These are phyloP conservation scores for Mycena amicta DNA, from an alignment of 768 basidiomycete species.

Conservation along the genomic window DNA sequence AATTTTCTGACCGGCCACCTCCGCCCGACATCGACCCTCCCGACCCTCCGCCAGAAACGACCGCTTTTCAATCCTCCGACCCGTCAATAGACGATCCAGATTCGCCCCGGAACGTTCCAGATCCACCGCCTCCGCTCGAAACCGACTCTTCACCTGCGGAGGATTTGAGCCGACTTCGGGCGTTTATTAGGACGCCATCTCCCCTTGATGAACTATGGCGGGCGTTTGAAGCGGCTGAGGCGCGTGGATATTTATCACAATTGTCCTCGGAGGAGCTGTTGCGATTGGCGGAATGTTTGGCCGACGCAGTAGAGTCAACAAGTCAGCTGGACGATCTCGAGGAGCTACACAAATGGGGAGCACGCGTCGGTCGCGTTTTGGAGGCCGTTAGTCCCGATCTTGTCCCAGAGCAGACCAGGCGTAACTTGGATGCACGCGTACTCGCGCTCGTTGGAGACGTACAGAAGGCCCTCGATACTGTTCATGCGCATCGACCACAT, in stretches of 20 bases:
- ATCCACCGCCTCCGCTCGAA: too few relatives aligned
- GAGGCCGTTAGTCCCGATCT: background rate
- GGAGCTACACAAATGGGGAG: slow-evolving; percentile 13
- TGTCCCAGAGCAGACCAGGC: background rate
- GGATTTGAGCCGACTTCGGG: background rate
- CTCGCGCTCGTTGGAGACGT: slow-evolving; percentile 27
- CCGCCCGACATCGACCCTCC: slow-evolving; percentile 11
- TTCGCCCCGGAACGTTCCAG: background rate
- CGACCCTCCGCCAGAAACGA: slow-evolving; percentile 10
- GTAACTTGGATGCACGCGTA: slow-evolving; percentile 8
- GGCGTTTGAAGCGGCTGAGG: slow-evolving; percentile 21
- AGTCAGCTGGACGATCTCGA: slow-evolving; percentile 15
- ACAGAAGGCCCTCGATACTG: slow-evolving; percentile 33
- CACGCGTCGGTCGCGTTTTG: slow-evolving; percentile 6
- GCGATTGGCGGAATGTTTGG: slow-evolving; percentile 21
- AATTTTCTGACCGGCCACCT: slow-evolving; percentile 11
- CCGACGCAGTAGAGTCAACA: slow-evolving; percentile 23
- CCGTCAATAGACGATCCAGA: slow-evolving; percentile 4
- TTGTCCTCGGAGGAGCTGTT: slow-evolving; percentile 23
- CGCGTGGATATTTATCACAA: slow-evolving; percentile 27
- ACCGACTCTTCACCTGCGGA: background rate
- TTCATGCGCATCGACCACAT: slow-evolving; percentile 28
- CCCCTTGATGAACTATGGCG: slow-evolving; percentile 38
- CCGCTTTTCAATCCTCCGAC: too few relatives aligned
- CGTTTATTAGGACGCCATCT: slow-evolving; percentile 1